Base-by-base conservation (phyloP, 2,329 filamentous ascomycete genomes). In the Coniosporium tulheliwenetii region DNA sequence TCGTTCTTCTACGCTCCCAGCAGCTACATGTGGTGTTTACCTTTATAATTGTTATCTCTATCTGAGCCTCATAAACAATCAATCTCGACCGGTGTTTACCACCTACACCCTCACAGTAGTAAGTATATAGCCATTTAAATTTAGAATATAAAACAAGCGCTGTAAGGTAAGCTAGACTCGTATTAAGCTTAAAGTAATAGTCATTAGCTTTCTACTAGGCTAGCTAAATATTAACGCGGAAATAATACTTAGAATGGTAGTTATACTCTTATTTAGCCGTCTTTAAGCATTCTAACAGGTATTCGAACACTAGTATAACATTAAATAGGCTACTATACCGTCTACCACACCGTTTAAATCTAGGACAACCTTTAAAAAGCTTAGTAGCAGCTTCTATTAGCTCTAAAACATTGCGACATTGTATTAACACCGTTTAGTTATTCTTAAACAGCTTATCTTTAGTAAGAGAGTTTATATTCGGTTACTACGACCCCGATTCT, bases 381-480 rank as follows among this genome's bases (percentile, higher is more conserved):
- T 19, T 34, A 10, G 37, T 39, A 30, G n/a, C 37, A 2, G 16
- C 30, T 12, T 43, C 38, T 8, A 43, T 10, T n/a, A 32, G 41
- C 15, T 39, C 14, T 12, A 39, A 16, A 14, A 39, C 40, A 2
- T 43, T 32, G 14, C 15, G 37, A 30, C 40, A 43, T 19, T 12
- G 13, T 16, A n/a, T 35, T 8, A 43, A 14, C 5, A 43, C 41
- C 12, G 30, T 15, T 37, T 35, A 42, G 10, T 42, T 37, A 37
- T 42, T 37, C 10, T 10, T 38, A 38, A n/a, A 38, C 3, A 41
- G 40, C n/a, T 14, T 13, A 30, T 42, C 40, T n/a, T n/a, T n/a
- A n/a, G n/a, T n/a, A n/a, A n/a, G n/a, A n/a, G n/a, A n/a, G 30
- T 37, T 16, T 12, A 36, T 10, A 36, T 12, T 2, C 35, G 35